Evolutionary conservation across 306 rosid species (phyloP).

Genomic region (Dalbergia cochinchinensis): DNA sequence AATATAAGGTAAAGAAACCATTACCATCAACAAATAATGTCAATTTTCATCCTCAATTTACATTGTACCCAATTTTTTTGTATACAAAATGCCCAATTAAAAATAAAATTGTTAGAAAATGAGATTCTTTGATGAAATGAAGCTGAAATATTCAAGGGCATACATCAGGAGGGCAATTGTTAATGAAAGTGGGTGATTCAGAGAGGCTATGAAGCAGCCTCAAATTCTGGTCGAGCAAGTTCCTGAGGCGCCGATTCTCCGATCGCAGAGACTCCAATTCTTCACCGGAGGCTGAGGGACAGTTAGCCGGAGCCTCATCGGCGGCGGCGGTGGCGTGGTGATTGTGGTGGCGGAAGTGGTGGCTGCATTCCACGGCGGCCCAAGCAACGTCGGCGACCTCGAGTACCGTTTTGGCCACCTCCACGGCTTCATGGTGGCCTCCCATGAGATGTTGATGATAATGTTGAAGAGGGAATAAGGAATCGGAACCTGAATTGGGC

Average conservation of each 20-base stretch:
- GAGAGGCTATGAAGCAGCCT: slow-evolving; percentile 74
- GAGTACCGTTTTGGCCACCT: slow-evolving; percentile 89
- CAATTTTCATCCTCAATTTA: neutral
- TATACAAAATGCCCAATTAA: neutral
- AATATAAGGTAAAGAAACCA: neutral
- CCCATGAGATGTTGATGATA: slow-evolving; percentile 52
- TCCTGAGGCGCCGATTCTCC: slow-evolving; percentile 81
- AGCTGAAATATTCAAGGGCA: neutral
- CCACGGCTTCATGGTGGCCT: slow-evolving; percentile 55
- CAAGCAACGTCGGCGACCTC: slow-evolving; percentile 98
- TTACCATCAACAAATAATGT: neutral
- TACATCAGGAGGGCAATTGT: slow-evolving; percentile 91
- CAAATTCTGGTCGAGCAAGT: slow-evolving; percentile 75
- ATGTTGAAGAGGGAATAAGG: neutral
- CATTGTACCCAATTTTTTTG: neutral
- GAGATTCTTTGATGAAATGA: neutral
- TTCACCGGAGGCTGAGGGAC: slow-evolving; percentile 41
- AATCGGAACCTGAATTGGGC: neutral
- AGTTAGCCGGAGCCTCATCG: slow-evolving; percentile 11
- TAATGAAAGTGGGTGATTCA: slow-evolving; percentile 63
- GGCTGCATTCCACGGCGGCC: slow-evolving; percentile 76
- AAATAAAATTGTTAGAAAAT: neutral
- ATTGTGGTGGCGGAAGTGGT: slow-evolving; percentile 56
- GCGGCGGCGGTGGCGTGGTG: neutral
- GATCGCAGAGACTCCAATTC: slow-evolving; percentile 67